These are phyloP conservation scores for Adansonia grandidieri DNA, from an alignment of 441 rosid genomes.

Conservation along the genomic window DNA sequence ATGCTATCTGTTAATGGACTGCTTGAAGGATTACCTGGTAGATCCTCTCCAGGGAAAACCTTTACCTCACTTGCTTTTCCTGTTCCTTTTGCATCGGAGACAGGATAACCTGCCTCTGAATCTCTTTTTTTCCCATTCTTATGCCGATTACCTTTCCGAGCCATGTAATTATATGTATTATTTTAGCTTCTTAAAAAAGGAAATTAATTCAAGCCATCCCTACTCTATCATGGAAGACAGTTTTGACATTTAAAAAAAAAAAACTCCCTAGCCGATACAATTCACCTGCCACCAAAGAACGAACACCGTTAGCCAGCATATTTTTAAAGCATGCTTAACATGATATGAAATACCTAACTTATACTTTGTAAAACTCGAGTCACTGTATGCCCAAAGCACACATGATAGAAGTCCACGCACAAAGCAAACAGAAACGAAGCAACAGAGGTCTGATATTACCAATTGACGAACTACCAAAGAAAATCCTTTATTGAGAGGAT, in stretches of 20 bases:
- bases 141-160: constrained; percentile 83
- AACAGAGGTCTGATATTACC: background rate
- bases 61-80: constrained; percentile 53
- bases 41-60: constrained; percentile 49
- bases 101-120: constrained; percentile 45
- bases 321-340: background rate
- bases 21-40: constrained; percentile 45
- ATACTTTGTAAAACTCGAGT: background rate
- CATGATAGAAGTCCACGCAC: background rate
- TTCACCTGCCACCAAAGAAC: constrained; percentile 39
- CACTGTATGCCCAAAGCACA: background rate
- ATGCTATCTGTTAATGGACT: constrained; percentile 30
- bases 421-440: background rate
- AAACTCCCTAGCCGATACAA: constrained; percentile 12
- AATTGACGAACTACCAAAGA: background rate
- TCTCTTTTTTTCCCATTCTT: constrained; percentile 70
- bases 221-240: constrained; percentile 27
- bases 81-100: constrained; percentile 42
- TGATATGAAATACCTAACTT: background rate
- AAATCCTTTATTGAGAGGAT: background rate
- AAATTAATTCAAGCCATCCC: constrained; percentile 35
- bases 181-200: constrained; percentile 19
- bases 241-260: constrained; percentile 18
- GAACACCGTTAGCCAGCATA: constrained; percentile 5
- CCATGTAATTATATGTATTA: constrained; percentile 48